These are phyloP conservation scores for Coemansia sp. DNA, from an alignment of 192 early-diverging fungal genomes.

Conservation along the genomic window DNA sequence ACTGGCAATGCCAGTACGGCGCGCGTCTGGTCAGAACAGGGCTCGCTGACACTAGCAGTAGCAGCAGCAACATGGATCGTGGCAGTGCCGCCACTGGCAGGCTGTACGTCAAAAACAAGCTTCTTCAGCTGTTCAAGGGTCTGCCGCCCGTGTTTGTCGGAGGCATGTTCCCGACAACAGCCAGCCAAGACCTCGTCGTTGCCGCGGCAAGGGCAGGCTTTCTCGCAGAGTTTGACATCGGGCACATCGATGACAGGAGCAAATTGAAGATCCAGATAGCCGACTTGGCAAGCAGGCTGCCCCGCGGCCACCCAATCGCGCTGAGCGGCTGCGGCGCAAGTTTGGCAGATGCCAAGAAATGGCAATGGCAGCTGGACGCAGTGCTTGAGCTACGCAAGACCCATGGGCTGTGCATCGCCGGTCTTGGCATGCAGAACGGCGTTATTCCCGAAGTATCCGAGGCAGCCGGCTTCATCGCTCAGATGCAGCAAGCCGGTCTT, in stretches of 20 bases:
- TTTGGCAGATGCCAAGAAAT: conserved; percentile 63
- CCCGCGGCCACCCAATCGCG: conserved; percentile 79
- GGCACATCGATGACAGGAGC: conserved; percentile 70
- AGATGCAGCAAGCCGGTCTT: conserved; percentile 73
- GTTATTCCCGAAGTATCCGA: conserved; percentile 59
- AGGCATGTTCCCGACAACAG: conserved; percentile 86
- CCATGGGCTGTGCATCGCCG: conserved; percentile 82
- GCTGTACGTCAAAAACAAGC: background rate
- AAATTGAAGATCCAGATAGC: conserved; percentile 66
- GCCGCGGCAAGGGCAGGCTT: conserved; percentile 88
- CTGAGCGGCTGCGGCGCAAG: conserved; percentile 83
- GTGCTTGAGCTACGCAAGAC: conserved; percentile 71
- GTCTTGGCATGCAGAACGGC: conserved; percentile 77
- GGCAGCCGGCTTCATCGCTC: conserved; percentile 58
- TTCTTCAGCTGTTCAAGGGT: conserved; percentile 20
- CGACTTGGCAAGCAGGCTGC: conserved; percentile 65
- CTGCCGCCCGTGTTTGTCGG: conserved; percentile 86
- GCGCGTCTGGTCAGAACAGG: conserved; percentile 70
- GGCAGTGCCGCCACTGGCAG: background rate
- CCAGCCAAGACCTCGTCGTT: conserved; percentile 72
- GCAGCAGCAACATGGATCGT: background rate
- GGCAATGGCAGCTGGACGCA: conserved; percentile 78
- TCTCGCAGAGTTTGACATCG: conserved; percentile 86
- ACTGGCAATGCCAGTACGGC: conserved; percentile 81
- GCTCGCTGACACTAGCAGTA: no score